Evolutionary conservation across 345 rosid genomes (phyloP), one percentile per base, ranked within the genome.

Genomic region (Theobroma cacao): DNA sequence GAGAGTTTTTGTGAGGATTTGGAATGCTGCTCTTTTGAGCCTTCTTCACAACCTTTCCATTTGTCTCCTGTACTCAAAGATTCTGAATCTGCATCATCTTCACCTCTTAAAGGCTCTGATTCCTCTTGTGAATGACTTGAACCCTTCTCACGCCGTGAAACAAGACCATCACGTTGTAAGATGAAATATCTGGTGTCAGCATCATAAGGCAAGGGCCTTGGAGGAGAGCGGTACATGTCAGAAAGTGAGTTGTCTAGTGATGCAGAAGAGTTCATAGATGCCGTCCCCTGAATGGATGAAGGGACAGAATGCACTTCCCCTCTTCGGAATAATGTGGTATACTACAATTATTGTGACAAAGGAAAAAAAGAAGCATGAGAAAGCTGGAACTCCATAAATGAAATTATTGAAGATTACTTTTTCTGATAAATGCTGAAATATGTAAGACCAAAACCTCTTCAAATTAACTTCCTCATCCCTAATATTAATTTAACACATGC

Each of bases 191-290:
- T 87, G 50, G 95, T 91, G 80, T 92, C 95, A 20, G 86, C 85
- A 78, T 94, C 98, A 81, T 94, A 96, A 86, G 99, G 99, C 85
- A 95, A 76, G 47, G 99, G 98, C 85, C 96, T 88, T 62, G 99
- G 99, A 80, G 98, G 93, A 85, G 99, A 91, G 50, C 86, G 93
- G 75, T 84, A 92, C 81, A 90, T 93, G 80, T 91, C 97, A 78
- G 98, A 88, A 31, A 95, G 90, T 82, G 96, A 91, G 90, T 90
- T 90, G 80, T 91, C 98, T 48, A 84, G 90, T 5, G 97, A 90
- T 30, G 87, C 80, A 74, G 94, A 70, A 61, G 98, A 82, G 74
- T 90, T 84, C 72, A 88, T 82, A 31, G 99, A 87, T 74, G 92
- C 84, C 47, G 90, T 79, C 80, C 94, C 95, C 82, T 91, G 91